Conservation (phyloP, 2,329 filamentous ascomycete genomes). For the Pseudocercospora cruenta region DNA sequence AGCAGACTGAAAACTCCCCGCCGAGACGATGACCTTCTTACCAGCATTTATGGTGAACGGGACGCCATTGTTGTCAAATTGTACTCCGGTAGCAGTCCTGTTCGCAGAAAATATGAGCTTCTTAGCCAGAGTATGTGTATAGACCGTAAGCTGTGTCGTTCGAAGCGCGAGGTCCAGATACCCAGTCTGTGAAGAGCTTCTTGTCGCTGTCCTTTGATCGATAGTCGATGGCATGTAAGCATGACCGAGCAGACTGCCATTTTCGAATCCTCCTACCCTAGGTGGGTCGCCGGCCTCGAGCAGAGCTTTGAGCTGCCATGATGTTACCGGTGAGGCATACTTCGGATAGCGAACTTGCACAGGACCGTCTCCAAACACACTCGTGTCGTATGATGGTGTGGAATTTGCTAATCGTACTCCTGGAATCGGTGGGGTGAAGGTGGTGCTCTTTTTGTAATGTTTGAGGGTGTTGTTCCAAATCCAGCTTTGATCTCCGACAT, state of each 20-base stretch:
- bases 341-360: neutral
- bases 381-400: neutral
- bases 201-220: neutral
- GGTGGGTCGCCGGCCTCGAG: constrained; percentile 35
- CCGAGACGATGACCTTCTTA: no score
- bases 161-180: constrained; percentile 28
- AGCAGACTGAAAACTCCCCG: no score
- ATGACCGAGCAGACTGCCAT: constrained; percentile 27
- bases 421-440: constrained; percentile 17
- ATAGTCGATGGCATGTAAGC: constrained; percentile 24
- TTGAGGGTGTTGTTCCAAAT: constrained; percentile 34
- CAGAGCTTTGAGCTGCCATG: constrained; percentile 12
- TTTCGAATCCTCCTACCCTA: constrained; percentile 35
- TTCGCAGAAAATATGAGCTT: constrained; percentile 39
- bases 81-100: constrained; percentile 36
- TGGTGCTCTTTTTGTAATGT: constrained; percentile 28
- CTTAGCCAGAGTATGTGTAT: constrained; percentile 39
- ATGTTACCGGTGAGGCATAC: neutral
- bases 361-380: neutral
- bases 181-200: constrained; percentile 30
- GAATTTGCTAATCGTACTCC: neutral
- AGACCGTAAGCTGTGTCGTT: constrained; percentile 35
- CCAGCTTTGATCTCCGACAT: constrained; percentile 41
- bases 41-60: no score
- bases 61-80: constrained; percentile 27